These are phyloP conservation scores for Tricholoma saponaceum DNA, from an alignment of 768 basidiomycete species.

Conservation along the genomic window DNA sequence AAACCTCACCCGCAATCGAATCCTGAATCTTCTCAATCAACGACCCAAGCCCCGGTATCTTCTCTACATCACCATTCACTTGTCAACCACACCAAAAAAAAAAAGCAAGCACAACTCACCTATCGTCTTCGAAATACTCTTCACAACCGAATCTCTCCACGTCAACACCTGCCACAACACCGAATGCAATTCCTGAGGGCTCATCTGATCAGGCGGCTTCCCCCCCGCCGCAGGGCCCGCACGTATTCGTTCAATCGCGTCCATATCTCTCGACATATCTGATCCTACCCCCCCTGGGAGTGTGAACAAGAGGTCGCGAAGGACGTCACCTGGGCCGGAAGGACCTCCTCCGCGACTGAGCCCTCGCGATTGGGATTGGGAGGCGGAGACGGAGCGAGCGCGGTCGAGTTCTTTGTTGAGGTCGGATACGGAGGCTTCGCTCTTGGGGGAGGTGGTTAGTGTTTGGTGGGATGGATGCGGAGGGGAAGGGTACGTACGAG, in stretches of 20 bases:
- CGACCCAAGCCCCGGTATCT: constrained; percentile 73
- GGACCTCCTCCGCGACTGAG: constrained; percentile 26
- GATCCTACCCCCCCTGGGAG: constrained; percentile 58
- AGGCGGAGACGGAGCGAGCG: background rate
- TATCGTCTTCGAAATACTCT: constrained; percentile 75
- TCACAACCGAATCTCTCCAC: constrained; percentile 80
- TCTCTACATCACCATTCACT: constrained; percentile 44
- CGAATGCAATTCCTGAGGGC: constrained; percentile 80
- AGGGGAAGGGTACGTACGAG: constrained; percentile 34
- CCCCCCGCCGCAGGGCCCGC: constrained; percentile 57
- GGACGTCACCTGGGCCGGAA: constrained; percentile 37
- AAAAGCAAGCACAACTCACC: constrained; percentile 31
- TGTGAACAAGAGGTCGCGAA: constrained; percentile 58
- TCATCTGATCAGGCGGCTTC: constrained; percentile 77
- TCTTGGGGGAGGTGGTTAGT: constrained; percentile 20
- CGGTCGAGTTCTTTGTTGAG: constrained; percentile 69
- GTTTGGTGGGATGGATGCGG: background rate
- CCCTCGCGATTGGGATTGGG: background rate
- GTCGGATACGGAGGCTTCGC: constrained; percentile 76
- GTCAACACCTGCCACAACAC: constrained; percentile 82
- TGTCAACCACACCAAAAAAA: background rate
- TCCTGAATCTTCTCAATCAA: constrained; percentile 80
- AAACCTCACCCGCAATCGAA: constrained; percentile 53
- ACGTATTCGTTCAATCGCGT: constrained; percentile 65
- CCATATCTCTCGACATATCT: constrained; percentile 72